Base-by-base conservation (phyloP, 768 basidiomycete species). In the Austroboletus festivus region DNA sequence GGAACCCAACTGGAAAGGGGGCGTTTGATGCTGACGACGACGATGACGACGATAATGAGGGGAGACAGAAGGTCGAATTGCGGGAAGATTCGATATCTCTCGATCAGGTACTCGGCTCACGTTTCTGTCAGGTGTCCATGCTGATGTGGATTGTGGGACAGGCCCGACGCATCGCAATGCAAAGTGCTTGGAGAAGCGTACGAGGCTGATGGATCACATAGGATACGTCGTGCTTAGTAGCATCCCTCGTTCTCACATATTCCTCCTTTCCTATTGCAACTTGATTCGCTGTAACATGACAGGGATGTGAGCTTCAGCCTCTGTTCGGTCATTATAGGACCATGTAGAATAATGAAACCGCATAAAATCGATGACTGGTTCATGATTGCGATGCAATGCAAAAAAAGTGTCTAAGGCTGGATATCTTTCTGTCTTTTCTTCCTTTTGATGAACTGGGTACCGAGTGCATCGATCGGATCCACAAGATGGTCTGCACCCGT, bases 161-260 rank as follows among this genome's bases (percentile, higher is more conserved):
- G 86, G 89, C 89, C 5, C 79, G 82, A 54, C 82, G 89, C 39
- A 93, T 93, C 55, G 82, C 89, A 16, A 79, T 93, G 82, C 90
- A 92, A 66, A 92, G 90, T 54, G 90, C 89, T 37, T 93, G 90
- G 89, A 80, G 89, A 63, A 76, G 85, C 58, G 73, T 78, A 35
- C 75, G 82, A 48, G 77, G 74, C 61, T 86, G 60, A 73, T 42
- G 38, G 50, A 54, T 50, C 12, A 12, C n/a, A 28, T 50, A 38
- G 20, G 37, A 38, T 45, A 43, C 31, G 20, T 35, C 35, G 40
- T 51, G 52, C 26, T 42, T 26, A 24, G 33, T 37, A 26, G 15
- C n/a, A 42, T 47, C 44, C 21, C 47, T 22, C 3, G 24, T 42
- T 33, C 23, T 34, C 33, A 31, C 4, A 55, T 53, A 28, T 28